Conservation (phyloP, 768 basidiomycete genomes). For the Tricholoma furcatifolium region DNA sequence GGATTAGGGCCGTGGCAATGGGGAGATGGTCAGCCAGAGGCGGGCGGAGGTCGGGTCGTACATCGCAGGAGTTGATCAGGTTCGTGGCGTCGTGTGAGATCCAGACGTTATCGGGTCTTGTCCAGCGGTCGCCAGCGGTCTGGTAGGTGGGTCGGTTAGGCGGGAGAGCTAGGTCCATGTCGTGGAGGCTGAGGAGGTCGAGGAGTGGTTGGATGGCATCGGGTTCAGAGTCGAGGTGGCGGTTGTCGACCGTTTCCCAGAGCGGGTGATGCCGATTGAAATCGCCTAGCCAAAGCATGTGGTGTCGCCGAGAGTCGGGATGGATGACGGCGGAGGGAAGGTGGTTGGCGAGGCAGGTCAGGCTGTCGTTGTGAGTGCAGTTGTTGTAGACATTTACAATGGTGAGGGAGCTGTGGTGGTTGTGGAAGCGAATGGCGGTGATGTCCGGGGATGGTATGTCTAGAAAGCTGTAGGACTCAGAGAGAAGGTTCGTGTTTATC, state of each 20-base stretch:
- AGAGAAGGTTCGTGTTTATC: slow-evolving; percentile 11
- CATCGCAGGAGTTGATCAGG: neutral
- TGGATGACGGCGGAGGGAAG: neutral
- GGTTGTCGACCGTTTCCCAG: slow-evolving; percentile 4
- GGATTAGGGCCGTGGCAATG: slow-evolving; percentile 22
- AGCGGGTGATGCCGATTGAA: slow-evolving; percentile 6
- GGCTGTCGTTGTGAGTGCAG: slow-evolving; percentile 4
- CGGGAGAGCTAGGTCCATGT: neutral
- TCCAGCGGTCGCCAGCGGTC: neutral
- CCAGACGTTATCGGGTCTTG: slow-evolving; percentile 3
- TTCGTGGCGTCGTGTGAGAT: neutral
- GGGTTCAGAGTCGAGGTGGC: neutral
- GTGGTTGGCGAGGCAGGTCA: neutral
- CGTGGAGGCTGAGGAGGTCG: neutral
- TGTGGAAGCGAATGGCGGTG: neutral
- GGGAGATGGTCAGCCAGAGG: slow-evolving; percentile 32
- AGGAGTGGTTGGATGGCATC: neutral
- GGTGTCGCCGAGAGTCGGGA: neutral
- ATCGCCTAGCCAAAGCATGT: neutral
- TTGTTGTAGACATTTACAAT: slow-evolving; percentile 10
- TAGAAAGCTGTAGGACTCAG: neutral
- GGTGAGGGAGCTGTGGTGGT: neutral
- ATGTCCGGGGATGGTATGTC: neutral
- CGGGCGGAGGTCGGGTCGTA: neutral
- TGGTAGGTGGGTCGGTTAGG: neutral